phyloP scores from a whole-genome alignment of 2,329 filamentous ascomycete species.

The Claviceps citrina region DNA sequence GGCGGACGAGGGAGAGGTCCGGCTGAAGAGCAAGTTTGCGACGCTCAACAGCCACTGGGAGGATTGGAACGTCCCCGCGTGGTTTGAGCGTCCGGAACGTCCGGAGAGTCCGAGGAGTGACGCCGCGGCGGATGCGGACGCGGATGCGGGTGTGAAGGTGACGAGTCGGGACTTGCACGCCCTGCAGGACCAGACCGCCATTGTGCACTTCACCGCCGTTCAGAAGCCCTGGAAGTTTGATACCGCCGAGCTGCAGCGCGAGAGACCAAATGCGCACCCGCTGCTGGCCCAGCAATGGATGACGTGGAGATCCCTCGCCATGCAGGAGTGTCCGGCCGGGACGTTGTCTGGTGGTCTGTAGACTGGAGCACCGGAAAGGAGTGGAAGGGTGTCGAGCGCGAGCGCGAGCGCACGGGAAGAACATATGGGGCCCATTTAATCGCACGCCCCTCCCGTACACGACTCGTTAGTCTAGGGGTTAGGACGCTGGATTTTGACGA shows the following conservation, averaged over 20 bases:
- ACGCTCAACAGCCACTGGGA: constrained; percentile 10
- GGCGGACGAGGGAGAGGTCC: neutral
- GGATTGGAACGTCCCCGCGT: constrained; percentile 8
- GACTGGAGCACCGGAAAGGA: too few relatives aligned
- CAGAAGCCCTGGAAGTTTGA: constrained; percentile 8
- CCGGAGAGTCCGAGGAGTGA: too few relatives aligned
- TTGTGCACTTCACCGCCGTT: constrained; percentile 8
- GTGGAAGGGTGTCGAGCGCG: too few relatives aligned
- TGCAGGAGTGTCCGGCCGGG: constrained; percentile 5
- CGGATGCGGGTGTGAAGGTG: neutral
- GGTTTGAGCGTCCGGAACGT: constrained; percentile 3
- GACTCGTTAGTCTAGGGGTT: constrained; percentile 12
- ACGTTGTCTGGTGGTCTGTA: too few relatives aligned
- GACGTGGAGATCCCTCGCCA: constrained; percentile 7
- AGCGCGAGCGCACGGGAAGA: too few relatives aligned
- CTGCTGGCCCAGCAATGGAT: constrained; percentile 8
- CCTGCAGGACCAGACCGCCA: constrained; percentile 7
- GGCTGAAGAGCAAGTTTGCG: constrained; percentile 6
- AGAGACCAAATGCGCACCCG: constrained; percentile 5
- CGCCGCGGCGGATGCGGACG: neutral
- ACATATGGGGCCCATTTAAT: neutral
- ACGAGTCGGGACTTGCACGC: constrained; percentile 6
- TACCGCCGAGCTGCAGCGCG: neutral
- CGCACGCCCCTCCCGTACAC: fast-evolving
- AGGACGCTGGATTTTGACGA: constrained; percentile 12